These are phyloP conservation scores for Vitis amurensis DNA, from an alignment of 164 flowering plant genomes.

Conservation along the genomic window DNA sequence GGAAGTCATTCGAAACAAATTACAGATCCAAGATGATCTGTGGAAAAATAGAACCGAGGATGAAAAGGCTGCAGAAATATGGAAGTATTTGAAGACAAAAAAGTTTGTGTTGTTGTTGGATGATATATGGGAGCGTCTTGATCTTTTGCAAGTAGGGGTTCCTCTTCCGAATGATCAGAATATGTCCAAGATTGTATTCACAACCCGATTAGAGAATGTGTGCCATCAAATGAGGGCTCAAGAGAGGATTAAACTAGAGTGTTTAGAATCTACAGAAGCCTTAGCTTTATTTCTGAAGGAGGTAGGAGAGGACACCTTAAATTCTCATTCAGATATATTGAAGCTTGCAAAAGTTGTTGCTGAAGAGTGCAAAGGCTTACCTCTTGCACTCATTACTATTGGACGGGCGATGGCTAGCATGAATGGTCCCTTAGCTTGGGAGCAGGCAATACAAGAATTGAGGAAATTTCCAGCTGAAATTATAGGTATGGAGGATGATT, in stretches of 20 bases:
- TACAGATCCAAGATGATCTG: not conserved
- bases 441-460: not conserved
- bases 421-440: conserved; percentile 10
- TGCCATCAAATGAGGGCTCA: conserved; percentile 13
- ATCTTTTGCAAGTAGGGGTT: not conserved
- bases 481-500: conserved; percentile 10
- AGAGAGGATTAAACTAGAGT: not conserved
- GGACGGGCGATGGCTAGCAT: conserved; percentile 15
- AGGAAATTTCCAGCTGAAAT: not conserved
- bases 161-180: not conserved
- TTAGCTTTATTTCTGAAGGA: conserved; percentile 6
- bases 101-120: conserved; percentile 18
- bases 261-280: conserved; percentile 8
- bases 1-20: conserved; percentile 2
- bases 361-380: conserved; percentile 12
- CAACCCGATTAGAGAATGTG: conserved; percentile 9
- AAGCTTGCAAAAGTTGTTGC: conserved; percentile 12
- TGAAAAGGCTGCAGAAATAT: conserved; percentile 1
- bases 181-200: conserved; percentile 14
- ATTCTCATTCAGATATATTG: conserved; percentile 6
- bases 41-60: not conserved
- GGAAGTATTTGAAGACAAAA: not conserved
- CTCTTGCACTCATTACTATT: conserved; percentile 13
- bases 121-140: conserved; percentile 12
- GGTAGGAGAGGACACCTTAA: not conserved